Base-by-base conservation (phyloP, 116 monocot genomes). In the Posidonia oceanica region DNA sequence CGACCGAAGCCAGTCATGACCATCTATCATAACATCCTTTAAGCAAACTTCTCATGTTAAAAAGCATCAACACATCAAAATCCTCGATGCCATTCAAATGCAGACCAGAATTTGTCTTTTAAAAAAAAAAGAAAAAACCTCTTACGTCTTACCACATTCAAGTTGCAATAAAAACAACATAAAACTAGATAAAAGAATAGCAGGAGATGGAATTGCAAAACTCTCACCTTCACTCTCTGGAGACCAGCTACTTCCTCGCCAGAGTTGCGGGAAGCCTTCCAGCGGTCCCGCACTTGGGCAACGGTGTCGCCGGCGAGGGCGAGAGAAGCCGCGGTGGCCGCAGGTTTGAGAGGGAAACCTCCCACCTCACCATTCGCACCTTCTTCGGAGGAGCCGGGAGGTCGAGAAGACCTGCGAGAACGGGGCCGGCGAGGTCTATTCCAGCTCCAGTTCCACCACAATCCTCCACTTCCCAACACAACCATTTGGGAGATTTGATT, bases 1-100 rank as follows among this genome's bases (percentile, higher is more conserved):
- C 38, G 97, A 76, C 16, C 97, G 84, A 69, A 83, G 75, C 91
- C 87, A 91, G 76, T 97, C 89, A 85, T 91, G 89, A 69, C 38
- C 14, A 36, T 58, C 59, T 21, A 63, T 36, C 7, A 59, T 6
- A 11, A 67, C 36, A 38, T 67, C 58, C 71, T 77, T 29, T 36
- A 53, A 13, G 23, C 12, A 62, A 64, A 73, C 21, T 15, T 36
- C 11, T 10, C 36, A 14, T n/a, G n/a, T n/a, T n/a, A n/a, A n/a
- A n/a, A n/a, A n/a, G n/a, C n/a, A n/a, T n/a, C n/a, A n/a, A n/a
- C n/a, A n/a, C n/a, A n/a, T n/a, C n/a, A n/a, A n/a, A n/a, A n/a
- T n/a, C n/a, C n/a, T n/a, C n/a, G n/a, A n/a, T n/a, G n/a, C n/a
- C n/a, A n/a, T n/a, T n/a, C n/a, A n/a, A n/a, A n/a, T n/a, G n/a